A percentile compares a stretch with the other conserved stretches of the same genome.
Conservation (phyloP, 495 filamentous ascomycete species). For the Glutinoglossum americanum region DNA sequence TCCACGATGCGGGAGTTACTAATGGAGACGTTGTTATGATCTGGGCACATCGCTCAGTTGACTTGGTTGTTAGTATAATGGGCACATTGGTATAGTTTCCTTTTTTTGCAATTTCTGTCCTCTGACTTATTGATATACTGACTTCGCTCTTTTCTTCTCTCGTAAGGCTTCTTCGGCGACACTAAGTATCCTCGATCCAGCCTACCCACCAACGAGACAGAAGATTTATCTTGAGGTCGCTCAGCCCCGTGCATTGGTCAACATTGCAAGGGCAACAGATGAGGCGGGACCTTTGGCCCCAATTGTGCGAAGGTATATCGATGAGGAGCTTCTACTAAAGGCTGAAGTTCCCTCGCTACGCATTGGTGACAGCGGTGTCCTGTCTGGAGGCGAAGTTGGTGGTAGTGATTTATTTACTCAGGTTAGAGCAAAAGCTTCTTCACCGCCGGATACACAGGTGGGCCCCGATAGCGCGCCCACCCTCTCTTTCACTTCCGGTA, state of each 20-base stretch:
- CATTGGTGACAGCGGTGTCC: constrained; percentile 49
- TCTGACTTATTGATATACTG: background rate
- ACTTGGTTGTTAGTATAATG: constrained; percentile 42
- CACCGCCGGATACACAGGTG: constrained; percentile 52
- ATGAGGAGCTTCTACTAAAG: constrained; percentile 47
- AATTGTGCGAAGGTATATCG: constrained; percentile 51
- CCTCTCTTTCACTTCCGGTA: constrained; percentile 66
- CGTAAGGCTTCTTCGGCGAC: background rate
- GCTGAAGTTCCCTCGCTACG: constrained; percentile 58
- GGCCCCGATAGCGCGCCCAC: constrained; percentile 79
- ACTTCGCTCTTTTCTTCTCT: background rate
- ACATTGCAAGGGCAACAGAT: constrained; percentile 56
- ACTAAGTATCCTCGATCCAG: constrained; percentile 46
- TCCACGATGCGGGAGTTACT: constrained; percentile 49
- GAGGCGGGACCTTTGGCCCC: constrained; percentile 51
- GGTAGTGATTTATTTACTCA: constrained; percentile 44
- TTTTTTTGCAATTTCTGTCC: constrained; percentile 27
- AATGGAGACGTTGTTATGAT: constrained; percentile 87
- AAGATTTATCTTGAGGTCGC: constrained; percentile 83
- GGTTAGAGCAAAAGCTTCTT: constrained; percentile 27
- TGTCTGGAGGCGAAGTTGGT: constrained; percentile 42
- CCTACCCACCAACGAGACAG: constrained; percentile 74
- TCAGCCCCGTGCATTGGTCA: constrained; percentile 53
- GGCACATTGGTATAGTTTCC: constrained; percentile 34
- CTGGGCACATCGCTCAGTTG: constrained; percentile 62